Base-by-base conservation (phyloP, 371 early-diverging fungal species). In the Mucor plumbeus region DNA sequence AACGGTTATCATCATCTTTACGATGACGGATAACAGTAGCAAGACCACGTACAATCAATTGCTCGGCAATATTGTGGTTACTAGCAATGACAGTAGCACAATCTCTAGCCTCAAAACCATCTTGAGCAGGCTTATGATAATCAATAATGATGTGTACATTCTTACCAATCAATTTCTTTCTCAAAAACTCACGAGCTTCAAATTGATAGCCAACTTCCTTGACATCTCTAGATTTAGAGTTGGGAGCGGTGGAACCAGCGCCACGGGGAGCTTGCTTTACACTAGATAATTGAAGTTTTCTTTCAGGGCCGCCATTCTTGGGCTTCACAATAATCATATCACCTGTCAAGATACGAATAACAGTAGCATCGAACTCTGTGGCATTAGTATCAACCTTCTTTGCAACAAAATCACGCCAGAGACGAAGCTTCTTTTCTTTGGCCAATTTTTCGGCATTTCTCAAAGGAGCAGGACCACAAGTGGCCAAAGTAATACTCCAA, bases 101-200 rank as follows among this genome's bases (percentile, higher is more conserved):
- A 57, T 93, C 92, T 55, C 91, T 90, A 50, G 89, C 91, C 69
- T 95, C 96, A 74, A 89, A 95, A 34, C 90, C 92, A 56, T 95
- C 96, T 34, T 88, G 85, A 8, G 97, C 92, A 10, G 94, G 93
- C 71, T 95, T 95, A 72, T 90, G 83, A 76, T 94, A 98, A 72
- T 97, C 98, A 58, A 96, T 83, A 4, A 78, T 83, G 36, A 95
- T 91, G 47, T 88, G 91, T 15, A 92, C 91, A n/a, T 78, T 79
- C 72, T 94, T 92, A 39, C 97, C 98, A 67, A 97, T 92, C 65
- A 94, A 79, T 55, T 88, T 84, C 75, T 92, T 92, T 56, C 98
- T 88, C 64, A 98, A 82, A 70, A 88, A 89, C 75, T 93, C 98
- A 70, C 91, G 88, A 13, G 97, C 96, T 68, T 96, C 94, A 64